Evolutionary conservation across 805 yeast species (phyloP), one percentile per base, ranked within the genome.

Genomic region (Candida wancherniae): DNA sequence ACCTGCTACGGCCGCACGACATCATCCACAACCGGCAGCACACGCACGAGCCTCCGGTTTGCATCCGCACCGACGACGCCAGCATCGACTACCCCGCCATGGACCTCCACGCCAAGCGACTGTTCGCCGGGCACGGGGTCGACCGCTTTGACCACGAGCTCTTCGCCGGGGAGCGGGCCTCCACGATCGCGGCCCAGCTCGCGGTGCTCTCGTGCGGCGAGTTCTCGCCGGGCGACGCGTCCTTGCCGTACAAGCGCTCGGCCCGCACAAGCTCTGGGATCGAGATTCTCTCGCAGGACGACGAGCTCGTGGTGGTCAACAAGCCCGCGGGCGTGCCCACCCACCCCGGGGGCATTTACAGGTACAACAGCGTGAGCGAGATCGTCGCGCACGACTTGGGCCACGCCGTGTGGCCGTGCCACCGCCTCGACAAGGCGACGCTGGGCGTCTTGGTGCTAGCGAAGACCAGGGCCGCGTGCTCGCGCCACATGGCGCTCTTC

Each of bases 261-360:
- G 3, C 19, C 5, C 3, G n/a, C 12, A 19, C 16, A 4, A 11
- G 9, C n/a, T 14, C 35, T n/a, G 22, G 20, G 14, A 24, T 31
- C 10, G 25, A 24, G 11, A 50, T 66, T 2, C 42, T 73, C 0
- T 55, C 46, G 42, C 59, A 68, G 36, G 63, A 66, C 37, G 51
- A 48, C 3, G 51, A 57, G 6, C 18, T 65, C 0, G 15, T 71
- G 10, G 75, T 73, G 15, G 63, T 72, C 2, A 55, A 69, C 40
- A 73, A 73, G 37, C 78, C 78, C 0, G 53, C 64, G 1, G 80
- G 79, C 0, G 51, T 72, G 2, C 77, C 79, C 1, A 71, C 75
- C 1, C 80, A 73, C 41, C 76, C 80, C 1, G 58, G 71, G 0
- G 67, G 70, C 6, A 63, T 55, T 22, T 71, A 64, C 41, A 37